Percentiles rank a stretch among this genome's conserved stretches.
Evolutionary conservation across 495 filamentous ascomycete species (phyloP).

Genomic region (Talaromyces wortmannii): DNA sequence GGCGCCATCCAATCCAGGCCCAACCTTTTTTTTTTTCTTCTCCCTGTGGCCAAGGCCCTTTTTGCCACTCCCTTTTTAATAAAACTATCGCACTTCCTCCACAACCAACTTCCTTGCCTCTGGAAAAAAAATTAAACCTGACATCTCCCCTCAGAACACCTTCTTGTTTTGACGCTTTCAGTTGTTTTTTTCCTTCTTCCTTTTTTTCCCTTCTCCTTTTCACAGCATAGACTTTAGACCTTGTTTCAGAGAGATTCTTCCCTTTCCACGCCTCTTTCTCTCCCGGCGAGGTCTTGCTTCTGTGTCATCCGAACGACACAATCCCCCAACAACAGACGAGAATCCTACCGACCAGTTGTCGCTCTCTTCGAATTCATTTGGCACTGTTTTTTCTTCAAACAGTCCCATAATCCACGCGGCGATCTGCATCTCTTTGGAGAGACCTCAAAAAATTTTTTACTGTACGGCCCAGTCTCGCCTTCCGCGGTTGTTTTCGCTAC

Average conservation of each 20-base stretch:
- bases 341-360: not conserved
- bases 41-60: not conserved
- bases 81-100: constrained; percentile 10
- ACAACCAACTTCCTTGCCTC: not conserved
- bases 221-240: constrained; percentile 10
- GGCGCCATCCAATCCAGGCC: not conserved
- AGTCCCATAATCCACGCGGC: not conserved
- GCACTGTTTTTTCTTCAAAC: not conserved
- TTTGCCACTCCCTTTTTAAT: constrained; percentile 11
- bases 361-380: not conserved
- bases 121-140: not conserved
- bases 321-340: not conserved
- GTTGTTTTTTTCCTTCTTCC: constrained; percentile 14
- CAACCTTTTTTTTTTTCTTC: not conserved
- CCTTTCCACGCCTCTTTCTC: not conserved
- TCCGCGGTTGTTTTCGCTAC: not conserved
- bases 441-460: not conserved
- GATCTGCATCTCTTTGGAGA: not conserved
- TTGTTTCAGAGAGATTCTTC: constrained; percentile 5
- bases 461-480: not conserved
- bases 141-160: constrained; percentile 14
- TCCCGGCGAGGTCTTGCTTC: not conserved
- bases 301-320: not conserved
- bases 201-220: constrained; percentile 16
- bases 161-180: constrained; percentile 11